These are phyloP conservation scores for Vitis vinifera DNA, from an alignment of 164 flowering plant genomes.

Conservation along the genomic window ASM3070453v1 NC_081816.1:5605501-5606000, in stretches of 20 bases:
- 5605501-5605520: not conserved
- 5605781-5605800: not conserved
- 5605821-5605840: not conserved
- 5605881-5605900: slow-evolving; percentile 27
- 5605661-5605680: not conserved
- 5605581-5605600: not conserved
- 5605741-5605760: not conserved
- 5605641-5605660: no score
- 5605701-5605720: not conserved
- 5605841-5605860: slow-evolving; percentile 42
- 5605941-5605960: not conserved
- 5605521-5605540: not conserved
- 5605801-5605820: not conserved
- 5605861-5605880: slow-evolving; percentile 27
- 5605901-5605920: slow-evolving; percentile 30
- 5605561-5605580: no score
- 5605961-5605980: not conserved
- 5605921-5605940: slow-evolving; percentile 49
- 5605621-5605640: not conserved
- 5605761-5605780: not conserved
- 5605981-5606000: not conserved
- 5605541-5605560: not conserved
- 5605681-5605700: not conserved
- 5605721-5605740: not conserved
- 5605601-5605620: not conserved